These are phyloP conservation scores for Sugiyamaella xylanicola DNA, from an alignment of 1,139 yeast species.

Conservation along the genomic window DNA sequence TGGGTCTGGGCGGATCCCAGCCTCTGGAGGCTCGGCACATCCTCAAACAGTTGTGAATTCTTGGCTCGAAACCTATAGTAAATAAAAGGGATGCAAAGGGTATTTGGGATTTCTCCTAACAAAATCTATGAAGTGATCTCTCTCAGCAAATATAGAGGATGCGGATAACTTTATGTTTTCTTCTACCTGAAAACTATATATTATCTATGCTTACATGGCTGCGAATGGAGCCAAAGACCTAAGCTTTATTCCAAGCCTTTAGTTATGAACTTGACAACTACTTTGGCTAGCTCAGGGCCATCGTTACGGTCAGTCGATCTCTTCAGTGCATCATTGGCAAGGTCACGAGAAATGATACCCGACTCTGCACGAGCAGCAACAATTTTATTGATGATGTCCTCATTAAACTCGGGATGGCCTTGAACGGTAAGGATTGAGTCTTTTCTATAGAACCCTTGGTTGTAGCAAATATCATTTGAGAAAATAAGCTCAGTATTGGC, in stretches of 20 bases:
- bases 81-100: too few species aligned
- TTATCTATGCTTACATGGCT: too few species aligned
- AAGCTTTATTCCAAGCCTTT: conserved; percentile 10
- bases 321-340: conserved; percentile 32
- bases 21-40: too few species aligned
- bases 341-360: conserved; percentile 32
- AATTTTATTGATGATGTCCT: conserved; percentile 42
- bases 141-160: too few species aligned
- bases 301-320: conserved; percentile 35
- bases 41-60: too few species aligned
- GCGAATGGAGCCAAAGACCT: too few species aligned
- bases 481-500: conserved; percentile 43
- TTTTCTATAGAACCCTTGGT: conserved; percentile 64
- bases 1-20: too few species aligned
- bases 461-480: conserved; percentile 53
- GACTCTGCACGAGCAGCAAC: conserved; percentile 28
- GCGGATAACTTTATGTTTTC: too few species aligned
- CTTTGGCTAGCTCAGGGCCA: conserved; percentile 37
- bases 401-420: conserved; percentile 84
- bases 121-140: too few species aligned
- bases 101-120: too few species aligned
- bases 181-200: too few species aligned
- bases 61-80: too few species aligned
- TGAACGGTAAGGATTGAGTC: conserved; percentile 65
- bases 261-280: conserved; percentile 40